Evolutionary conservation across 1,284 basidiomycete genomes (phyloP).

Genomic region (Nidula niveotomentosa): DNA sequence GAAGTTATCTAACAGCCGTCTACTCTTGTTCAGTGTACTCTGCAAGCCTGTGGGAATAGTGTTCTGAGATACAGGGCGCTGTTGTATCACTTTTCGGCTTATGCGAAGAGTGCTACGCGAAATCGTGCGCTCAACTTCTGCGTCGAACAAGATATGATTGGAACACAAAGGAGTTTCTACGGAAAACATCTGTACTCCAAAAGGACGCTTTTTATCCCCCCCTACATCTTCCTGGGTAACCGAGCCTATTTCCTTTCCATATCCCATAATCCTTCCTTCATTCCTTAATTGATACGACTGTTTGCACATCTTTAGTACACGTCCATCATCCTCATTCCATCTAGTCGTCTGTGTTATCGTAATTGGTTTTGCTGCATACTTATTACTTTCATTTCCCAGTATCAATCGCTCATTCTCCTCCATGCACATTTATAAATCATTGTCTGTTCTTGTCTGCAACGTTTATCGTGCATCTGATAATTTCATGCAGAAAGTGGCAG

Average conservation of each 20-base stretch:
- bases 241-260: slow-evolving; percentile 8
- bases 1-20: slow-evolving; percentile 5
- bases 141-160: neutral
- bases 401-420: too few relatives aligned
- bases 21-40: slow-evolving; percentile 7
- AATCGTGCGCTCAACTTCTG: neutral
- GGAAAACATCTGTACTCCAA: neutral
- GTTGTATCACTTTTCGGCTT: slow-evolving; percentile 27
- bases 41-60: slow-evolving; percentile 21
- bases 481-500: too few relatives aligned
- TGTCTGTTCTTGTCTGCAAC: too few relatives aligned
- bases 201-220: neutral
- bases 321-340: slow-evolving; percentile 1
- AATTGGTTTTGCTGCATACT: slow-evolving; percentile 21
- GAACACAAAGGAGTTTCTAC: neutral
- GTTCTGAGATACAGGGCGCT: slow-evolving; percentile 18
- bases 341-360: slow-evolving; percentile 13
- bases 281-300: slow-evolving; percentile 9
- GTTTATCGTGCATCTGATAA: too few relatives aligned
- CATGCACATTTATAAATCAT: too few relatives aligned
- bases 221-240: slow-evolving; percentile 1
- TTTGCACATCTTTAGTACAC: slow-evolving; percentile 5
- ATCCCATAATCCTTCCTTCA: neutral
- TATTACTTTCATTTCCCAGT: slow-evolving; percentile 5
- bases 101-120: neutral